phyloP scores from a whole-genome alignment of 2,329 filamentous ascomycete genomes.

The Biscogniauxia sp. region DNA sequence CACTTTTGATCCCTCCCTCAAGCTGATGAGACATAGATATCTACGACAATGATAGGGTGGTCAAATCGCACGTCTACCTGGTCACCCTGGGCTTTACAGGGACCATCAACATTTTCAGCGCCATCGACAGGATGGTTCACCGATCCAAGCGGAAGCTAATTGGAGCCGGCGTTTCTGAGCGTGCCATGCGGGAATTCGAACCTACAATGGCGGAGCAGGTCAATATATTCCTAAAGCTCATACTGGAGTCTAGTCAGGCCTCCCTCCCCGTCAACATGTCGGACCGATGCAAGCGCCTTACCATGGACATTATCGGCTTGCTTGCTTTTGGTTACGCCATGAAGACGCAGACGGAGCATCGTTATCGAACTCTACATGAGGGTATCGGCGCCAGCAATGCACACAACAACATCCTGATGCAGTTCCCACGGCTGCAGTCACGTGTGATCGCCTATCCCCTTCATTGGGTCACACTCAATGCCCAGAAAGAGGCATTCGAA shows the following conservation, averaged over 20 bases:
- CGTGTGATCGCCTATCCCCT: constrained; percentile 10
- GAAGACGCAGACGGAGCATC: constrained; percentile 15
- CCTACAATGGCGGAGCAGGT: constrained; percentile 16
- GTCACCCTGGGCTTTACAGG: constrained; percentile 13
- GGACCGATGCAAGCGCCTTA: constrained; percentile 9
- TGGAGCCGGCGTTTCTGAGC: constrained; percentile 14
- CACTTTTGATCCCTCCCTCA: not conserved
- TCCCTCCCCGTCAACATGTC: constrained; percentile 18
- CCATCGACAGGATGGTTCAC: constrained; percentile 11
- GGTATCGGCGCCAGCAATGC: constrained; percentile 12
- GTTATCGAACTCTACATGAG: constrained; percentile 11
- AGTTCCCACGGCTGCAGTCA: constrained; percentile 15
- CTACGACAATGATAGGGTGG: constrained; percentile 17
- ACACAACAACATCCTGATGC: constrained; percentile 15
- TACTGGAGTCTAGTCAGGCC: constrained; percentile 4
- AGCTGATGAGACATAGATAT: constrained; percentile 15
- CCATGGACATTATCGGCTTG: constrained; percentile 18
- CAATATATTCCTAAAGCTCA: constrained; percentile 16
- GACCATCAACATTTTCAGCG: constrained; percentile 15
- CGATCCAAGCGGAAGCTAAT: constrained; percentile 15
- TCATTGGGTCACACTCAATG: constrained; percentile 9
- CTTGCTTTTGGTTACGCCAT: constrained; percentile 22
- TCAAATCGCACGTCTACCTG: constrained; percentile 19
- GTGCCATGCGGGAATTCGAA: constrained; percentile 19
- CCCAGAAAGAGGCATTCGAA: constrained; percentile 14